Conservation (phyloP, 495 filamentous ascomycete species). For the Xylaria nigripes region DNA sequence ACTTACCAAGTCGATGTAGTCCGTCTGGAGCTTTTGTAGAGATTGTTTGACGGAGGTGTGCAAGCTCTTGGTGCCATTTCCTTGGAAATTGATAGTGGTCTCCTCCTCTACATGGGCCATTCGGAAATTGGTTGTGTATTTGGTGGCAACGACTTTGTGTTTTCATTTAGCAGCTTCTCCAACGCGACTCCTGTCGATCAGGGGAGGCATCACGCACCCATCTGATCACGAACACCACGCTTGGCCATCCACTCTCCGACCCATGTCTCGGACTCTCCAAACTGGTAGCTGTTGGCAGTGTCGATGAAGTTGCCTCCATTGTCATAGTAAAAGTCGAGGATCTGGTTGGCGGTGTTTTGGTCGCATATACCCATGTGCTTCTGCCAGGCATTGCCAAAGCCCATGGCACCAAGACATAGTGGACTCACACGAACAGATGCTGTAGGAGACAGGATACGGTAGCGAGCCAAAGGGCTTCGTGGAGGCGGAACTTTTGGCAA, state of each 20-base stretch:
- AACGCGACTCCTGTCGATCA: neutral
- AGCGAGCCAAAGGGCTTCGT: slow-evolving; percentile 45
- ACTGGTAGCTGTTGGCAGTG: slow-evolving; percentile 64
- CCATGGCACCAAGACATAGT: slow-evolving; percentile 56
- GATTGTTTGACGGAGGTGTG: slow-evolving; percentile 44
- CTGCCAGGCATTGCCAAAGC: slow-evolving; percentile 50
- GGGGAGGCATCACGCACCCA: slow-evolving; percentile 20
- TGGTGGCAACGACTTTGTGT: slow-evolving; percentile 56
- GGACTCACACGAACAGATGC: slow-evolving; percentile 52
- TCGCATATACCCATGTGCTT: slow-evolving; percentile 50
- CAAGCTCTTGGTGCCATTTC: slow-evolving; percentile 54
- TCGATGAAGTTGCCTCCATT: slow-evolving; percentile 72
- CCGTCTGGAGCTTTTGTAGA: slow-evolving; percentile 53
- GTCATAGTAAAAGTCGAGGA: slow-evolving; percentile 60
- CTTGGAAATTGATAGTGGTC: slow-evolving; percentile 49
- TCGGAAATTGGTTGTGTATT: slow-evolving; percentile 49
- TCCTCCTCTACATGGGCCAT: slow-evolving; percentile 31
- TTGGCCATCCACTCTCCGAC: slow-evolving; percentile 68
- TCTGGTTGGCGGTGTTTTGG: slow-evolving; percentile 52
- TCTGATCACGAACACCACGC: slow-evolving; percentile 32
- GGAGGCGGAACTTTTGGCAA: slow-evolving; percentile 28
- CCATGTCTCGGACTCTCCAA: slow-evolving; percentile 60
- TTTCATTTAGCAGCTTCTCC: neutral
- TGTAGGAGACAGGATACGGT: slow-evolving; percentile 51
- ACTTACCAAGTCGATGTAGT: slow-evolving; percentile 54